These are phyloP conservation scores for Gilbertella persicaria DNA, from an alignment of 371 early-diverging fungal genomes.

Conservation along the genomic window DNA sequence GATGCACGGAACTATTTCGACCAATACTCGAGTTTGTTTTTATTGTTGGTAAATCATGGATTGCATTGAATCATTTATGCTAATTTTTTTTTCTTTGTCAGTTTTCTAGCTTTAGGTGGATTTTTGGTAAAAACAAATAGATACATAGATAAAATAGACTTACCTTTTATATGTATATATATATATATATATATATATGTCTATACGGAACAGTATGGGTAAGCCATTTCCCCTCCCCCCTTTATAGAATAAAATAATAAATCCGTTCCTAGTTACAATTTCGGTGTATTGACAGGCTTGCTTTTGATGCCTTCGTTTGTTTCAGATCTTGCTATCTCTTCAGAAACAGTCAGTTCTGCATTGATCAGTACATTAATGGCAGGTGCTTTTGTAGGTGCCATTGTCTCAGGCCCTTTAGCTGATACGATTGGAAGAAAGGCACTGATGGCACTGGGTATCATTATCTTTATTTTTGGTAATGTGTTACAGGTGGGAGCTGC, in stretches of 20 bases:
- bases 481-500: conserved; percentile 69
- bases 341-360: conserved; percentile 45
- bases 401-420: conserved; percentile 66
- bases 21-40: conserved; percentile 22
- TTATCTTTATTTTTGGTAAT: conserved; percentile 74
- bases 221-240: conserved; percentile 3
- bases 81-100: not conserved
- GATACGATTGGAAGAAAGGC: conserved; percentile 78
- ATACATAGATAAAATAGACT: not conserved
- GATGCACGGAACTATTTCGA: conserved; percentile 13
- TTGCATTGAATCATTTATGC: not conserved
- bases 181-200: not conserved
- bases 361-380: conserved; percentile 72
- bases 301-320: conserved; percentile 46
- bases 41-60: conserved; percentile 20
- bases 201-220: conserved; percentile 27
- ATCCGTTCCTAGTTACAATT: conserved; percentile 42
- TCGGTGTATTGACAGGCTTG: conserved; percentile 50
- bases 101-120: conserved; percentile 30
- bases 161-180: not conserved
- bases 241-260: conserved; percentile 2
- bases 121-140: conserved; percentile 16
- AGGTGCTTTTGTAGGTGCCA: conserved; percentile 68
- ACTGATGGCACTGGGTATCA: conserved; percentile 70
- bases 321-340: conserved; percentile 26